Base-by-base conservation (phyloP, 1,139 yeast species). In the Scheffersomyces quercinus region DNA sequence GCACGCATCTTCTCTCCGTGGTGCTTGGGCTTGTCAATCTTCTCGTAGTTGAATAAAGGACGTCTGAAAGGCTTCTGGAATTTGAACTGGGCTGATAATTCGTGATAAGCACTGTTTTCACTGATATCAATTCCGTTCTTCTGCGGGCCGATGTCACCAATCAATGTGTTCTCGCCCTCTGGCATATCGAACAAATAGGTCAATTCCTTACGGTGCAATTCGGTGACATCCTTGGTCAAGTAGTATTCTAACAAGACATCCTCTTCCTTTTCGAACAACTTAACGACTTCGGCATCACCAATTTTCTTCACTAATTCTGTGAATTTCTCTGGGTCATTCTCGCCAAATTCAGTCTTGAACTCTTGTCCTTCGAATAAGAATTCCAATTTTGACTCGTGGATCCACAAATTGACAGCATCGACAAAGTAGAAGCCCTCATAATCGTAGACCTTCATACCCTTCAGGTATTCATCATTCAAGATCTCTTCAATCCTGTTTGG, bases 221-320 rank as follows among this genome's bases (percentile, higher is more conserved):
- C 59, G 5, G 73, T 67, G 6, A 55, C 52, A 10, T 65, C 62
- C 38, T 59, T 62, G 1, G 70, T 62, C 24, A 62, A 50, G 45
- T 63, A 58, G 45, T 67, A 68, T 48, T 67, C 71, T 26, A 62
- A 43, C 26, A 68, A 49, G 5, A 67, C 48, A 31, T 63, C 65
- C 31, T 59, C 58, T 42, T 67, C 60, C 13, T 51, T 53, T 15
- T 62, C 57, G 7, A 67, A 46, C 20, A 67, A 46, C 30, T 48
- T 28, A 6, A 54, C 39, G 2, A 51, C 48, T 29, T 60, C 53
- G 7, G 53, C 51, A 26, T 56, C 60, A n/a, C 48, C 44, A 47
- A 65, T 57, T 9, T 37, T 34, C 36, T 57, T 42, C 4, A 64
- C 61, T 12, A 57, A 45, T 28, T 45, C 52, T 5, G 59, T 51